A percentile compares a stretch with the other conserved stretches of the same genome.
phyloP scores from a whole-genome alignment of 305 asterid species.

The Solanum hybrid region DNA sequence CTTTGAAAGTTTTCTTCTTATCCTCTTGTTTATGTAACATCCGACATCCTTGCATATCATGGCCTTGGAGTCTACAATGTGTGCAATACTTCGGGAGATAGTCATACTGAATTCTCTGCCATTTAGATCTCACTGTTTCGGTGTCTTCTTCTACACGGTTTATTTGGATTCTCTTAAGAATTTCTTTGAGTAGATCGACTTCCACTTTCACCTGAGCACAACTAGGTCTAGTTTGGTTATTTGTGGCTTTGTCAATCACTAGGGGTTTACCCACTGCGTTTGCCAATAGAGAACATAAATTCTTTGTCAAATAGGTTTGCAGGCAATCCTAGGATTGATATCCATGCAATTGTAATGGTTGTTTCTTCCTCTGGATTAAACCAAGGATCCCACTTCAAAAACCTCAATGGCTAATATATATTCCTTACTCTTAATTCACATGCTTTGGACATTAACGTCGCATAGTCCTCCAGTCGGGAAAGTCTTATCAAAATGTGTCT shows the following conservation, averaged over 20 bases:
- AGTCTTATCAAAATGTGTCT: background rate
- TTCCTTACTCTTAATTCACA: background rate
- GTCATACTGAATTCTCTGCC: background rate
- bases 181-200: background rate
- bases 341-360: background rate
- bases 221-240: background rate
- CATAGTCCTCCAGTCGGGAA: background rate
- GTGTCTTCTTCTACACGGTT: background rate
- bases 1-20: background rate
- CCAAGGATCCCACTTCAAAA: background rate
- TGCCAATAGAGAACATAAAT: background rate
- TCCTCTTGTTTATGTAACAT: background rate
- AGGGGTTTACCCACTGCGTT: background rate
- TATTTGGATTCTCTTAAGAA: background rate
- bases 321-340: background rate
- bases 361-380: background rate
- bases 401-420: background rate
- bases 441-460: background rate
- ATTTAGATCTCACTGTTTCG: background rate
- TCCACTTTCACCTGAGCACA: background rate
- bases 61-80: background rate
- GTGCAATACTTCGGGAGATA: background rate
- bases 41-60: background rate
- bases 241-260: background rate
- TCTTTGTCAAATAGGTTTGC: background rate